Evolutionary conservation across 257 asterid genomes (phyloP).

Genomic region (Solanum chiquidenum): DNA sequence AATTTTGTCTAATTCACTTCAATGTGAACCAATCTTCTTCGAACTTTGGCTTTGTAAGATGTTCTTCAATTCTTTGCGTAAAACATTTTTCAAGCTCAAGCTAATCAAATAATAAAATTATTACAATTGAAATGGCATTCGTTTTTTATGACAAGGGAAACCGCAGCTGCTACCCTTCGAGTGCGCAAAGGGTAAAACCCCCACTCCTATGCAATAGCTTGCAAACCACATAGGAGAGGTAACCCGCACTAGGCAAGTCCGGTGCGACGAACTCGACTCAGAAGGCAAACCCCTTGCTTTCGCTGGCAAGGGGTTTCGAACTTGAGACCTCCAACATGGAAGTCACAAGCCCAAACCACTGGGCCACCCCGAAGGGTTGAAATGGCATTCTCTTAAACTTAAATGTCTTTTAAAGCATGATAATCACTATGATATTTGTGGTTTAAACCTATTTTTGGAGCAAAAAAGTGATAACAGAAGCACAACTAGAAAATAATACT

Average conservation of each 20-base stretch:
- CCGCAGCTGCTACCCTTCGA: too few species aligned
- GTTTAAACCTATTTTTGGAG: not conserved
- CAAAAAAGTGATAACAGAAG: not conserved
- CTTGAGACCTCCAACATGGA: too few species aligned
- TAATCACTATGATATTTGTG: not conserved
- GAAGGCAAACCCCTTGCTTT: too few species aligned
- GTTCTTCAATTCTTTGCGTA: not conserved
- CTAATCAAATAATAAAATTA: not conserved
- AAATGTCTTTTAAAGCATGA: not conserved
- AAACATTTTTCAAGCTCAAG: not conserved
- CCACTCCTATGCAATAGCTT: too few species aligned
- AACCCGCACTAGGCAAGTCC: too few species aligned
- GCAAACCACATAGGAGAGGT: too few species aligned
- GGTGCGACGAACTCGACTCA: too few species aligned
- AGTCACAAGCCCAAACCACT: too few species aligned
- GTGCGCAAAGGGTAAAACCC: too few species aligned
- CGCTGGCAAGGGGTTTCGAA: too few species aligned
- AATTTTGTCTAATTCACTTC: not conserved
- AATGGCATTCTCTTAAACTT: not conserved
- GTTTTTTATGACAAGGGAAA: too few species aligned
- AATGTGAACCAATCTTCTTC: not conserved
- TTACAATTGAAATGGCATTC: not conserved
- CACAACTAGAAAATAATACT: not conserved
- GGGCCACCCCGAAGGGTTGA: not conserved
- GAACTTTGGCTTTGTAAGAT: not conserved